Base-by-base conservation (phyloP, 768 basidiomycete species). In the Clitopilus hobsonii region DNA sequence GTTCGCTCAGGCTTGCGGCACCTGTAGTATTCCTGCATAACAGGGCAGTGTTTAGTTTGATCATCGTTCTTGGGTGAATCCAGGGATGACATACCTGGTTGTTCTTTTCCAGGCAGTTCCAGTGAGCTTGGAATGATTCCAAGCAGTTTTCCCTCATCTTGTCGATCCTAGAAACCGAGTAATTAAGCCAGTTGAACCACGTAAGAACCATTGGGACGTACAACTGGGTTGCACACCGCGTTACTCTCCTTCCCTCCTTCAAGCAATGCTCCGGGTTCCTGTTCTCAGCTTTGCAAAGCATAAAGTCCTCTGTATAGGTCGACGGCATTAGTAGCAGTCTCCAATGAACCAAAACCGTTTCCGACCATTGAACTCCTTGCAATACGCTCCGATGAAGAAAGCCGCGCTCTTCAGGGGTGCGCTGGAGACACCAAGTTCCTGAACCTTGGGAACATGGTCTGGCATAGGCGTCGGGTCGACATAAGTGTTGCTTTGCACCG, bases 261-360 rank as follows among this genome's bases (percentile, higher is more conserved):
- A 98, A 67, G 71, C 97, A 99, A 68, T 95, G 93, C 20, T 72
- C 92, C 8, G 96, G 94, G 65, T 96, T 88, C 56, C 88, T 81
- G 65, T 82, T 88, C 77, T 98, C 95, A 22, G 84, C 77, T 76
- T 98, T 98, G 82, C 97, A 99, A 52, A 98, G 88, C 93, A 98
- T 96, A 53, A 74, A 73, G 61, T 73, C 73, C 68, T 73, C 73
- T 73, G 52, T 23, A 51, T 30, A 28, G 23, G 54, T 50, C 30
- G 52, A 25, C 52, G 50, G 22, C 58, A 32, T 14, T 38, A 27
- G 45, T 23, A 52, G 22, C 47, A 49, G 45, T 29, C 26, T 10
- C n/a, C 13, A 51, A 28, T 48, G 10, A 54, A 32, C 11, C 26
- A 26, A 23, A 14, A 73, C 49, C n/a, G 18, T 6, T 28, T 29